Conservation (phyloP, 306 rosid genomes). For the Malus domestica region ASM211411v1 NC_041793.1:47834001-47834500, state of each 20-base stretch:
- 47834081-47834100: constrained; percentile 4
- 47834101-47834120: constrained; percentile 52
- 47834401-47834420: neutral
- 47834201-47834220: constrained; percentile 84
- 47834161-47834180: constrained; percentile 87
- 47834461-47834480: neutral
- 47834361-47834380: neutral
- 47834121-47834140: constrained; percentile 69
- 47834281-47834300: neutral
- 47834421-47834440: too few species aligned
- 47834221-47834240: neutral
- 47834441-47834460: too few species aligned
- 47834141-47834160: constrained; percentile 77
- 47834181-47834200: constrained; percentile 97
- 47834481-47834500: neutral
- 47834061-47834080: constrained; percentile 7
- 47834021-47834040: neutral
- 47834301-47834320: neutral
- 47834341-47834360: neutral
- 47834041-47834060: neutral
- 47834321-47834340: neutral
- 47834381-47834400: neutral
- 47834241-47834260: neutral
- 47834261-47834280: neutral
- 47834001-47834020: neutral